A percentile compares a stretch with the other conserved stretches of the same genome.
Evolutionary conservation across 2,329 filamentous ascomycete genomes (phyloP).

Genomic region (Phialocephala sp.): DNA sequence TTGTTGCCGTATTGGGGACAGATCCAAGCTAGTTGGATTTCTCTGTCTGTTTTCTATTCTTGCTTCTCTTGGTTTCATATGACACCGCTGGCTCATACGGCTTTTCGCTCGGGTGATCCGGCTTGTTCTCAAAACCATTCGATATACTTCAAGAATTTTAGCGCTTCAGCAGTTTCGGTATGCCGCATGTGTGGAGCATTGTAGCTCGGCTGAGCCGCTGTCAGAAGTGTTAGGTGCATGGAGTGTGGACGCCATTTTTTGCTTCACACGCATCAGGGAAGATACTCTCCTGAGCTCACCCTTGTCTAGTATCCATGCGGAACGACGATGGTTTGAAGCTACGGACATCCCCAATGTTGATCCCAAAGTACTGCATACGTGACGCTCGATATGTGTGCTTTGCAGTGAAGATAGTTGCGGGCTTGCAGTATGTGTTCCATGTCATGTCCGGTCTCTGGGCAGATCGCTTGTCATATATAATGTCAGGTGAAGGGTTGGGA

Average conservation of each 20-base stretch:
- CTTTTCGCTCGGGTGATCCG: not conserved
- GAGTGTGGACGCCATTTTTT: not conserved
- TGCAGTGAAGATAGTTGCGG: not conserved
- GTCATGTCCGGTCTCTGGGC: not conserved
- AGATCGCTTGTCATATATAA: constrained; percentile 6
- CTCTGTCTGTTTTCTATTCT: not conserved
- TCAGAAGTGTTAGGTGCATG: not conserved
- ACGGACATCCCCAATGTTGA: constrained; percentile 14
- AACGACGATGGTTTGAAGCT: constrained; percentile 13
- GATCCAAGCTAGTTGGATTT: not conserved
- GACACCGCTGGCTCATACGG: not conserved
- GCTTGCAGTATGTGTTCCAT: not conserved
- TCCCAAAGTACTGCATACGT: not conserved
- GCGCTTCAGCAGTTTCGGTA: not conserved
- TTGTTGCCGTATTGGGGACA: constrained; percentile 1
- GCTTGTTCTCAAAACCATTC: not conserved
- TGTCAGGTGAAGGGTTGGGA: not conserved
- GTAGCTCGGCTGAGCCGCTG: not conserved
- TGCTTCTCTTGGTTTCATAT: not conserved
- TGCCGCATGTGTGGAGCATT: not conserved
- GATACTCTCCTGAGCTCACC: not conserved
- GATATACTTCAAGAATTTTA: not conserved
- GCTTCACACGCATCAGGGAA: constrained; percentile 6
- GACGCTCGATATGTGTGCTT: not conserved
- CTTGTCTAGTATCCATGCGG: constrained; percentile 8